Percentiles rank a stretch among this genome's conserved stretches.
Conservation (phyloP, 306 rosid species). For the Cucumis melo region DNA sequence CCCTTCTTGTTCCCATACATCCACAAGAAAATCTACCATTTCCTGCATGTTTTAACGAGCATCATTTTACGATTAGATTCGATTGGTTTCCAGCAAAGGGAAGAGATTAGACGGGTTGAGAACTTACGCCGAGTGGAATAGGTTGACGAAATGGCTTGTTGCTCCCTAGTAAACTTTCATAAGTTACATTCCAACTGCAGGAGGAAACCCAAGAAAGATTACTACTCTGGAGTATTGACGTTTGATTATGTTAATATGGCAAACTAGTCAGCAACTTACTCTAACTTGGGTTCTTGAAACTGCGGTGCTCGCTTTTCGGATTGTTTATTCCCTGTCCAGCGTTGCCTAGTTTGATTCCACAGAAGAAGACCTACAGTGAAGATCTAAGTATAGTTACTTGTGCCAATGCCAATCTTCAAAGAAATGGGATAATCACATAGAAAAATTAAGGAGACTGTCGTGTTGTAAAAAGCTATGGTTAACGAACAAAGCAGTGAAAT, state of each 20-base stretch:
- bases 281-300: conserved; percentile 64
- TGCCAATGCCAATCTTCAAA: neutral
- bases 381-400: neutral
- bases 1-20: conserved; percentile 91
- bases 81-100: neutral
- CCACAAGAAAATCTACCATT: conserved; percentile 98
- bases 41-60: conserved; percentile 31
- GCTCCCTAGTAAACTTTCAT: conserved; percentile 74
- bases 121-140: conserved; percentile 66
- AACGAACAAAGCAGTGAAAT: neutral
- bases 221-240: neutral
- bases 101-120: neutral
- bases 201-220: neutral
- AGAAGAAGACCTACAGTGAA: conserved; percentile 66
- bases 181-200: conserved; percentile 83
- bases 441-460: neutral
- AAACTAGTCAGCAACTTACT: conserved; percentile 24
- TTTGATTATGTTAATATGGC: neutral
- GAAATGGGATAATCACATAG: neutral
- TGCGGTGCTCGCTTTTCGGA: conserved; percentile 31
- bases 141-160: conserved; percentile 81
- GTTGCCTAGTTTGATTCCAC: conserved; percentile 85
- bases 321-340: conserved; percentile 65
- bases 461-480: neutral
- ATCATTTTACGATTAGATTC: neutral